A percentile compares a stretch with the other conserved stretches of the same genome.
Conservation (phyloP, 2,329 filamentous ascomycete species). For the Metarhizium sp. region DNA sequence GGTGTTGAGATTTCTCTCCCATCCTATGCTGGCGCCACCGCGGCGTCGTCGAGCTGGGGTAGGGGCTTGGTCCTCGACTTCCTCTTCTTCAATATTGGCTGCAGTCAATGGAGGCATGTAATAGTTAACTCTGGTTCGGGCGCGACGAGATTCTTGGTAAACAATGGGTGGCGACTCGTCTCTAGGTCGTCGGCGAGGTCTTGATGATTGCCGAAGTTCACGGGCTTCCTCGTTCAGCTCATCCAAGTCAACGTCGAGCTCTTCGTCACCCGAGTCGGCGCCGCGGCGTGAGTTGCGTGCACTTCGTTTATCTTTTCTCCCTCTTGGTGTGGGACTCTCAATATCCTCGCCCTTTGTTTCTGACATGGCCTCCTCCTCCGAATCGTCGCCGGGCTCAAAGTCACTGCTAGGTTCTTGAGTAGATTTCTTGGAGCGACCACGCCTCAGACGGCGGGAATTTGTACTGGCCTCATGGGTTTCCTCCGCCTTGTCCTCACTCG, state of each 20-base stretch:
- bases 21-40: constrained; percentile 46
- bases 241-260: constrained; percentile 49
- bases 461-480: constrained; percentile 20
- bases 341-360: constrained; percentile 34
- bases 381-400: constrained; percentile 52
- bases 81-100: constrained; percentile 61
- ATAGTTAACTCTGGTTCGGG: constrained; percentile 65
- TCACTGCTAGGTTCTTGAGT: constrained; percentile 49
- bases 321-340: constrained; percentile 41
- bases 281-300: constrained; percentile 37
- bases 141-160: constrained; percentile 47
- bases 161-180: constrained; percentile 43
- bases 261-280: constrained; percentile 47
- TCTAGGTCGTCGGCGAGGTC: constrained; percentile 39
- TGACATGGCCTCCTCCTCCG: constrained; percentile 42
- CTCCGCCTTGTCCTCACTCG: constrained; percentile 20
- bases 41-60: constrained; percentile 61
- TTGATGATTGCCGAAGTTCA: constrained; percentile 48
- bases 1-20: constrained; percentile 78
- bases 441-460: constrained; percentile 36
- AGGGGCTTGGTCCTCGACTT: constrained; percentile 56
- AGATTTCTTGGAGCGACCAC: constrained; percentile 33
- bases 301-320: constrained; percentile 30
- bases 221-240: constrained; percentile 58
- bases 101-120: constrained; percentile 63